Base-by-base conservation (phyloP, 2,329 filamentous ascomycete genomes). In the Fusarium robinianum region DNA sequence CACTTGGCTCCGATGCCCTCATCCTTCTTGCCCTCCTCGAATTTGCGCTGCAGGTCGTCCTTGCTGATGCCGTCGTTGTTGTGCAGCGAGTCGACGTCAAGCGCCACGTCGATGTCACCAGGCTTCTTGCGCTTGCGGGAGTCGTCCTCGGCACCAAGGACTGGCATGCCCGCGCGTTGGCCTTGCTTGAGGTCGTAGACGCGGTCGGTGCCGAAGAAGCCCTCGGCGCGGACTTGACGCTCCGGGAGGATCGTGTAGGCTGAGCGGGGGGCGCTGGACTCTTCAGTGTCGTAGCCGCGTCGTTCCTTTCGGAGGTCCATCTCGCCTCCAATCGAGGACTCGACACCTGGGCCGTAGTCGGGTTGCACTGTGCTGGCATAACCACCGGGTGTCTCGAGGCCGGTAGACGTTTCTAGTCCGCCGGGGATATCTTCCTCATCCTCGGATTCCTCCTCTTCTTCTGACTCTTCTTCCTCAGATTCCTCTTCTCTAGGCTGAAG, bases 131-230 rank as follows among this genome's bases (percentile, higher is more conserved):
- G 81, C 73, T 95, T 94, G 61, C 88, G 76, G 16, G 69, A 77
- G 42, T 90, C 83, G 46, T 90, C 87, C 16, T 95, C 89, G 52
- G 82, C 79, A 8, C 91, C 94, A 4, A 99, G 80, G 3, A 95
- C 80, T 1, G 88, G 87, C 49, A 88, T 68, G 47, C 76, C 73
- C 15, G 74, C 71, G 49, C 78, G 74, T 52, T 68, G 70, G 2
- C 53, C 58, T 22, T 61, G 58, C 41, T 82, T 85, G 51, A 99
- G 79, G 69, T 99, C 91, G 70, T 99, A 99, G 11, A 87, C 87
- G 63, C 90, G 87, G 65, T 97, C 92, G 60, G 89, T 91, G 58
- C 94, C 94, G 66, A 99, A 97, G 80, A 99, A 97, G 31, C 94
- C 94, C 58, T 91, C 87, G 5, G 89, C 83, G 37, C 86, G 83